Conservation (phyloP, 352 stramenopile species). For the Albugo laibachii region DNA sequence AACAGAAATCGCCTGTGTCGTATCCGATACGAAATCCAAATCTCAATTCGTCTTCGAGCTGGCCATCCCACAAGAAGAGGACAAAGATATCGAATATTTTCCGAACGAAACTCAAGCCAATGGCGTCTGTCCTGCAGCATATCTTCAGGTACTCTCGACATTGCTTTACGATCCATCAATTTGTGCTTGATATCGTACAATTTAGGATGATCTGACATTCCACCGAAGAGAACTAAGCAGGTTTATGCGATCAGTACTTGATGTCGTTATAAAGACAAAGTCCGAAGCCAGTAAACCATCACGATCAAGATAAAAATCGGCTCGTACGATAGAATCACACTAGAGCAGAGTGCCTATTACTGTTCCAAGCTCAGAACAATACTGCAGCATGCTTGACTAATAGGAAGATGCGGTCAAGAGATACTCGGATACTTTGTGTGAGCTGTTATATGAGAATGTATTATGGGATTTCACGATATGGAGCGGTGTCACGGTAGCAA, state of each 20-base stretch:
- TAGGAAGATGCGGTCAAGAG: neutral
- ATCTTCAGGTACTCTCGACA: constrained; percentile 28
- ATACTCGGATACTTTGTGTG: constrained; percentile 1
- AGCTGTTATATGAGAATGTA: neutral
- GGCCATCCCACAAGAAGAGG: constrained; percentile 29
- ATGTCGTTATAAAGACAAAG: constrained; percentile 28
- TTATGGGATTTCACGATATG: constrained; percentile 68
- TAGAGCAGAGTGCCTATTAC: too few relatives aligned
- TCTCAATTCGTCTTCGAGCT: constrained; percentile 63
- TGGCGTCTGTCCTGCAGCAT: constrained; percentile 37
- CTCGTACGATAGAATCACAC: too few relatives aligned
- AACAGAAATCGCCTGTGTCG: constrained; percentile 45
- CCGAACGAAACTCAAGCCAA: constrained; percentile 31
- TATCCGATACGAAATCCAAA: constrained; percentile 37
- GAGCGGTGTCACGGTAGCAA: constrained; percentile 70
- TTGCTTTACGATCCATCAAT: neutral
- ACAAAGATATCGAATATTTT: constrained; percentile 66
- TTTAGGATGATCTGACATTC: constrained; percentile 62
- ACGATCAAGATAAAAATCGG: too few relatives aligned
- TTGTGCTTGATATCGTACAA: neutral
- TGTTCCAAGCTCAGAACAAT: constrained; percentile 1
- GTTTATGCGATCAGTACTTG: constrained; percentile 63
- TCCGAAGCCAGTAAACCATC: too few relatives aligned
- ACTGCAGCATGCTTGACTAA: neutral
- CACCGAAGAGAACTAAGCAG: constrained; percentile 61